phyloP scores from a whole-genome alignment of 768 basidiomycete genomes.

The Boletus huronensis region DNA sequence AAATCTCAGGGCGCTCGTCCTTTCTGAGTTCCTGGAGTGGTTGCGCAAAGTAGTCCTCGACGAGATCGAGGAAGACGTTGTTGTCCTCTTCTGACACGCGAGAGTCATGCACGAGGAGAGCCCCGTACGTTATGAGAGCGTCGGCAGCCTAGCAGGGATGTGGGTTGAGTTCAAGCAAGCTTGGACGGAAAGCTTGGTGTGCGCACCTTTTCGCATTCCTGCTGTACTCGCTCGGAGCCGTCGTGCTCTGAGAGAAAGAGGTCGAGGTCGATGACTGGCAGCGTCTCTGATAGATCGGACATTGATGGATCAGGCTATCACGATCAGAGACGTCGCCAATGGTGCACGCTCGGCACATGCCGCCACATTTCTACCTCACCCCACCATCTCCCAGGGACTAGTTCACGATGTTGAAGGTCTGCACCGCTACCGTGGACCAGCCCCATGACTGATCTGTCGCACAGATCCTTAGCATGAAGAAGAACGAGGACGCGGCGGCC shows the following conservation, averaged over 20 bases:
- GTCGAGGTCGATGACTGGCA: conserved; percentile 79
- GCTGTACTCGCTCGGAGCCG: conserved; percentile 44
- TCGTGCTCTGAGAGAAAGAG: conserved; percentile 50
- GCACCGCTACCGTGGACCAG: background rate
- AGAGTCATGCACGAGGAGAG: conserved; percentile 81
- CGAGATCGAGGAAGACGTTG: conserved; percentile 74
- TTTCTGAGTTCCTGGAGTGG: conserved; percentile 54
- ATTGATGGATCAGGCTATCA: conserved; percentile 23
- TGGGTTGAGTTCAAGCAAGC: background rate
- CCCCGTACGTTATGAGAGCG: conserved; percentile 81
- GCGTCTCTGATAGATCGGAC: conserved; percentile 44
- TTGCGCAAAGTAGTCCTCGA: conserved; percentile 93
- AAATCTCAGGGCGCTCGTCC: conserved; percentile 82
- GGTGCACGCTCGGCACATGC: conserved; percentile 28
- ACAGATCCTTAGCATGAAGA: conserved; percentile 99
- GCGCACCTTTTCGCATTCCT: conserved; percentile 66
- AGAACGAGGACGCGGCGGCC: conserved; percentile 94
- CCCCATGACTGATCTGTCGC: conserved; percentile 5
- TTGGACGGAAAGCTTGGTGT: background rate
- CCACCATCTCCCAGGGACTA: conserved; percentile 13
- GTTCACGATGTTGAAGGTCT: conserved; percentile 44
- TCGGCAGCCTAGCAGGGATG: conserved; percentile 60
- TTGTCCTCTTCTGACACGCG: conserved; percentile 85
- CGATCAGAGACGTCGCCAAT: background rate
- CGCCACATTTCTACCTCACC: conserved; percentile 24